phyloP scores from a whole-genome alignment of 192 early-diverging fungal species.

The Coemansia brasiliensis region DNA sequence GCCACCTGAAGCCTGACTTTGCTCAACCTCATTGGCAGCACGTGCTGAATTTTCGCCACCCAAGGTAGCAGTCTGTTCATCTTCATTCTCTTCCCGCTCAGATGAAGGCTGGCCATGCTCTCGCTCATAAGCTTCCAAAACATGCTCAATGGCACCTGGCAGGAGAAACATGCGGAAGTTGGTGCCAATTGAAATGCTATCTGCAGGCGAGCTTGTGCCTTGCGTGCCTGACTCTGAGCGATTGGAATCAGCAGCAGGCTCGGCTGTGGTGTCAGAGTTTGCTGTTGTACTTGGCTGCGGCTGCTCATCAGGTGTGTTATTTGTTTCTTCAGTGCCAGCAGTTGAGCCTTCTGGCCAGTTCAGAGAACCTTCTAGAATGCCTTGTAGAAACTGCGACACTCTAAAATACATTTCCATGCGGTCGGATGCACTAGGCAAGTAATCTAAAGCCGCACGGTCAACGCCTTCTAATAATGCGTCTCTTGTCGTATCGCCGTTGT shows the following conservation, averaged over 20 bases:
- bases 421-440: not conserved
- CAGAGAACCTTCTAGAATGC: not conserved
- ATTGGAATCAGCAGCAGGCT: not conserved
- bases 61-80: too few relatives aligned
- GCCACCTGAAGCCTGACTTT: too few relatives aligned
- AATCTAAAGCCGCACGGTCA: not conserved
- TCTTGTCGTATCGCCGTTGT: not conserved
- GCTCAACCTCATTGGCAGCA: too few relatives aligned
- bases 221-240: not conserved
- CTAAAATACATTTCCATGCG: conserved; percentile 2
- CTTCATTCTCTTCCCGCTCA: not conserved
- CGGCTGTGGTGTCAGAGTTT: not conserved
- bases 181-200: not conserved
- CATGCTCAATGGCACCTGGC: conserved; percentile 44
- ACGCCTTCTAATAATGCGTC: too few relatives aligned
- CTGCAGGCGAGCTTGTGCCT: not conserved
- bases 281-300: not conserved
- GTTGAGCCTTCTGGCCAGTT: not conserved
- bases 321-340: too few relatives aligned
- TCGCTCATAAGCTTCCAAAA: conserved; percentile 25
- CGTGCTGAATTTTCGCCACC: too few relatives aligned
- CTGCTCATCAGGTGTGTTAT: not conserved
- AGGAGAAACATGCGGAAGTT: conserved; percentile 46
- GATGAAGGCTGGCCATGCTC: not conserved
- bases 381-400: not conserved